Conservation (phyloP, 192 early-diverging fungal species). For the Coemansia sp. region DNA sequence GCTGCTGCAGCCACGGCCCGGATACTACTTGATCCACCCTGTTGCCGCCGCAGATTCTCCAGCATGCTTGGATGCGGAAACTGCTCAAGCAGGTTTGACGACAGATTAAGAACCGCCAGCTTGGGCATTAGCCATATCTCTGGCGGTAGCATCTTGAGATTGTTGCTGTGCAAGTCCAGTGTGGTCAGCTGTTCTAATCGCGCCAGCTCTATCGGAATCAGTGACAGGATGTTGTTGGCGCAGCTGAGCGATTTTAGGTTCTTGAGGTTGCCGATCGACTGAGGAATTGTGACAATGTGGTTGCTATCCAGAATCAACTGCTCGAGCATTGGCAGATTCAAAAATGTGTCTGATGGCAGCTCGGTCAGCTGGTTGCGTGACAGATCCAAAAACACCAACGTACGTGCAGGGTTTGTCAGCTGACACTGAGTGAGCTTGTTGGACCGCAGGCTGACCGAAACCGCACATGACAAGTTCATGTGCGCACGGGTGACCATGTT, state of each 20-base stretch:
- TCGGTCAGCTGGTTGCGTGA: conserved; percentile 71
- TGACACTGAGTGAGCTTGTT: conserved; percentile 72
- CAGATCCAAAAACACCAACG: conserved; percentile 57
- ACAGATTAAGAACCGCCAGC: conserved; percentile 71
- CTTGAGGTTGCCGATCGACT: conserved; percentile 58
- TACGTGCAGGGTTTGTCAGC: conserved; percentile 50
- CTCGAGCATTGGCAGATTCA: conserved; percentile 58
- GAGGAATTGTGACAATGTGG: conserved; percentile 67
- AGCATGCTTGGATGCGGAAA: conserved; percentile 75
- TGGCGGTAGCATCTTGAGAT: conserved; percentile 66
- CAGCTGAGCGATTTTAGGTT: conserved; percentile 60
- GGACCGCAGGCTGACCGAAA: conserved; percentile 60
- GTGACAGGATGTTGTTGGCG: conserved; percentile 68
- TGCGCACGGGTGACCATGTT: conserved; percentile 68
- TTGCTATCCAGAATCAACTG: conserved; percentile 68
- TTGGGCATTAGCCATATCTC: conserved; percentile 77
- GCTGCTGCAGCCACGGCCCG: conserved; percentile 50
- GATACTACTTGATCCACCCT: conserved; percentile 46
- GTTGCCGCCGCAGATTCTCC: conserved; percentile 51
- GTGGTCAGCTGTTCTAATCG: conserved; percentile 60
- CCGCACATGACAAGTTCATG: conserved; percentile 59
- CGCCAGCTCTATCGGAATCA: conserved; percentile 69
- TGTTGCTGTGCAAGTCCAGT: conserved; percentile 77
- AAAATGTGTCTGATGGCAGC: conserved; percentile 63
- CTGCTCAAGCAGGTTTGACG: conserved; percentile 75